phyloP scores from a whole-genome alignment of 164 flowering plant genomes.

The Litsea cubeba region DNA sequence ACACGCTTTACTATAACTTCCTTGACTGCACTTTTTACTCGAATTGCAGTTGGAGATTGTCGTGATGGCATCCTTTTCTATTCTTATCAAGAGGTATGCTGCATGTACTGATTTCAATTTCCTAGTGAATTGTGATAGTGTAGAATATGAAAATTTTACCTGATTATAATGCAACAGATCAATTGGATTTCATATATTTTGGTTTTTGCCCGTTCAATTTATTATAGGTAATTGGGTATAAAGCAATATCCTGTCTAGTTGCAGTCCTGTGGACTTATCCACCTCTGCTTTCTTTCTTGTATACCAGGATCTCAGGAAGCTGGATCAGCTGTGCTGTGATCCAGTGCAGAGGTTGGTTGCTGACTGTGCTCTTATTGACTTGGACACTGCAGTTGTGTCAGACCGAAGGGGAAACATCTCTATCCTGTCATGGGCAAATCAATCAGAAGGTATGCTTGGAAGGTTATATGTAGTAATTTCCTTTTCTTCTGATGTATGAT shows the following conservation, averaged over 20 bases:
- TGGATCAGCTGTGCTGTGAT: slow-evolving; percentile 79
- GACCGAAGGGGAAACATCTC: slow-evolving; percentile 85
- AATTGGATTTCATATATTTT: not conserved
- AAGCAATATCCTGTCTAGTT: not conserved
- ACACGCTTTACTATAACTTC: slow-evolving; percentile 77
- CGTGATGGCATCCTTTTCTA: slow-evolving; percentile 95
- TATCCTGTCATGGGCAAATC: slow-evolving; percentile 53
- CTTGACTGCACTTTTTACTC: slow-evolving; percentile 60
- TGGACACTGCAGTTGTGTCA: slow-evolving; percentile 78
- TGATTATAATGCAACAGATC: not conserved
- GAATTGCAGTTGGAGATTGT: slow-evolving; percentile 97
- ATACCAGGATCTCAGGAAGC: slow-evolving; percentile 56
- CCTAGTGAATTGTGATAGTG: not conserved
- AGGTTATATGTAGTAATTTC: not conserved
- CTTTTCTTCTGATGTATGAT: too few relatives aligned
- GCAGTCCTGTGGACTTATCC: not conserved
- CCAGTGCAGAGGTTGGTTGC: slow-evolving; percentile 89
- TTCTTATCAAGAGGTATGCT: slow-evolving; percentile 71
- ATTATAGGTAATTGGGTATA: not conserved
- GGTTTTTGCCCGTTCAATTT: not conserved
- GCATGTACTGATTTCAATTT: not conserved
- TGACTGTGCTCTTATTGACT: slow-evolving; percentile 79
- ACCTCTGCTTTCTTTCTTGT: not conserved
- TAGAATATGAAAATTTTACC: not conserved
- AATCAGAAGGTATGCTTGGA: slow-evolving; percentile 44